Base-by-base conservation (phyloP, 345 rosid genomes). In the Rubroshorea leprosula region DNA sequence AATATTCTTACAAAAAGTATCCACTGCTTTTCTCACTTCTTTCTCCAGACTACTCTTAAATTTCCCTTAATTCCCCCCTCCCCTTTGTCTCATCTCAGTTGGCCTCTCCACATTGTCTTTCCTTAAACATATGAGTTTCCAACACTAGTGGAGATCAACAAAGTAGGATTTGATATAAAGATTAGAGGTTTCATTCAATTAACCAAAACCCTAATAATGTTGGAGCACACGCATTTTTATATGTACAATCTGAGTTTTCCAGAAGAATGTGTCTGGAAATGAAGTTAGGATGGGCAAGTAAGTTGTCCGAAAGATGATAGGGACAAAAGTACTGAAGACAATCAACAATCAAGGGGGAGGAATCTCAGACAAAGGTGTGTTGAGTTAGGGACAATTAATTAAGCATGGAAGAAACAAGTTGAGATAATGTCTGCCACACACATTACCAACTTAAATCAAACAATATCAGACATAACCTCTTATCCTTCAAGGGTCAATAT, bases 361-460 rank as follows among this genome's bases (percentile, higher is more conserved):
- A 57, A 62, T 51, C 46, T 49, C 25, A 31, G 14, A 46, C 20
- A 51, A 25, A 5, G 38, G 31, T 65, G 38, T 23, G 9, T 8
- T 54, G 11, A 35, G 6, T 63, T 52, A 20, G 52, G 23, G 44
- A 20, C 35, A 56, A 60, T 38, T 61, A 71, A 71, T n/a, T n/a
- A n/a, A n/a, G 54, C 39, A 26, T 15, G 51, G 59, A n/a, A n/a
- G 55, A 65, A 62, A 72, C 65, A 66, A 55, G 57, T 58, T 62
- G 47, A 69, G 70, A 55, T 23, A 26, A 18, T 62, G 22, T 38
- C n/a, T 56, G 58, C 56, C 60, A 43, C 26, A 19, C 41, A 0
- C 23, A 29, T 29, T 56, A 24, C 44, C 26, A 13, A 11, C 25
- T 49, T 54, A 58, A 63, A 66, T 52, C 68, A 55, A 71, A 68